phyloP scores from a whole-genome alignment of 2,329 filamentous ascomycete genomes.

The Hypoxylon rubiginosum region DNA sequence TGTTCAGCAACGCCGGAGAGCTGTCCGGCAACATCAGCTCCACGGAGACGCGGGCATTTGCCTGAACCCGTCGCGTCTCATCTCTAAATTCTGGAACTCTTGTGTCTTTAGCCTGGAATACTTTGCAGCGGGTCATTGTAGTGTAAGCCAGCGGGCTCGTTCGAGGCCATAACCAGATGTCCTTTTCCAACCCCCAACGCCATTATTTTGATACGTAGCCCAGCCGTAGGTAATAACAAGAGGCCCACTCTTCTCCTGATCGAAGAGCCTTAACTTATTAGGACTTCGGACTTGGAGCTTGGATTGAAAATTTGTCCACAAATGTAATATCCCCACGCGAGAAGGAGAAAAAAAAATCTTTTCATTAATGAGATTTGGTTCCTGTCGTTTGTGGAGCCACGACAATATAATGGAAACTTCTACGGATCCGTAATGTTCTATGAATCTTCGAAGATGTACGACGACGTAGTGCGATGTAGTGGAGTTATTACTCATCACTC shows the following conservation, averaged over 20 bases:
- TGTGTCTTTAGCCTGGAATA: conserved; percentile 29
- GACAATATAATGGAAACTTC: conserved; percentile 39
- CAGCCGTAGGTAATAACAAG: conserved; percentile 28
- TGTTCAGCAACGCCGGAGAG: conserved; percentile 7
- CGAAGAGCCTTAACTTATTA: conserved; percentile 31
- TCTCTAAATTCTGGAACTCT: conserved; percentile 31
- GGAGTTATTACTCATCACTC: conserved; percentile 33
- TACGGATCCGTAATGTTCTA: conserved; percentile 35
- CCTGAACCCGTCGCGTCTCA: conserved; percentile 36
- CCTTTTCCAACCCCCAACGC: conserved; percentile 29
- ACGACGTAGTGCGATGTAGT: too few relatives aligned
- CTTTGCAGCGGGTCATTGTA: conserved; percentile 22
- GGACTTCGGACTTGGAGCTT: background rate
- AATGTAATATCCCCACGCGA: conserved; percentile 35
- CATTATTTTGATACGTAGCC: conserved; percentile 33
- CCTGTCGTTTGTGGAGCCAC: conserved; percentile 36
- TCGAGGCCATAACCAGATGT: conserved; percentile 20
- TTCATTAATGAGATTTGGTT: conserved; percentile 30
- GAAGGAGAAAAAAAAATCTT: conserved; percentile 28
- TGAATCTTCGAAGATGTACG: conserved; percentile 43
- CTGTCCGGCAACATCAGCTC: conserved; percentile 31
- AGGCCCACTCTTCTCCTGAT: conserved; percentile 36
- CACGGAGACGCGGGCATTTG: conserved; percentile 21
- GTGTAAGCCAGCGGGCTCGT: conserved; percentile 18
- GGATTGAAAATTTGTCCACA: conserved; percentile 33